A percentile compares a stretch with the other conserved stretches of the same genome.
Evolutionary conservation across 345 rosid genomes (phyloP).

Genomic region (Cochlearia excelsa): DNA sequence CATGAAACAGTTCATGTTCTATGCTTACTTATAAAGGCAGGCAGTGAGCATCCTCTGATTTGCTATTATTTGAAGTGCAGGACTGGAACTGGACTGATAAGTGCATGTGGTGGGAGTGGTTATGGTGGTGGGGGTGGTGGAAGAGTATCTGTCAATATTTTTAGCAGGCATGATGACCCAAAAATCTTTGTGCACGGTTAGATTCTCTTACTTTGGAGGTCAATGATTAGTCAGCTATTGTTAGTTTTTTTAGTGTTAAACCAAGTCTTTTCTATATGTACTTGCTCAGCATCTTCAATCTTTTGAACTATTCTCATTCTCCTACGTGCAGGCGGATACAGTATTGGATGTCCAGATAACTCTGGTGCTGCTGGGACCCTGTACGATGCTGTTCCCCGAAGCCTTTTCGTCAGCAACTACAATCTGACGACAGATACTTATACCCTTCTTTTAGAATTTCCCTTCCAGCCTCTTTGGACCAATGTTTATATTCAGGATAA

Average conservation of each 20-base stretch:
- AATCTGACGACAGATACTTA: slow-evolving; percentile 86
- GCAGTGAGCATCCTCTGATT: slow-evolving; percentile 23
- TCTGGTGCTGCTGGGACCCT: slow-evolving; percentile 98
- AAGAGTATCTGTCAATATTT: slow-evolving; percentile 86
- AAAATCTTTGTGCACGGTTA: slow-evolving; percentile 87
- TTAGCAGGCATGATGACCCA: slow-evolving; percentile 96
- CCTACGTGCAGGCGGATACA: slow-evolving; percentile 40
- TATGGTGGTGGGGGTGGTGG: slow-evolving; percentile 99
- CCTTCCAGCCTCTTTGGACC: slow-evolving; percentile 91
- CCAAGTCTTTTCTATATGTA: slow-evolving; percentile 3
- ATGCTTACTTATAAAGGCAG: slow-evolving; percentile 19
- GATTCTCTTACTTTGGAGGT: slow-evolving; percentile 31
- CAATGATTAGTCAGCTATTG: slow-evolving; percentile 13
- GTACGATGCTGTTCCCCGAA: slow-evolving; percentile 93
- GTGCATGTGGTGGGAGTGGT: slow-evolving; percentile 97
- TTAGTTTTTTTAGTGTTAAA: slow-evolving; percentile 5
- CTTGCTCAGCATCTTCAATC: slow-evolving; percentile 11
- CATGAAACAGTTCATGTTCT: background rate
- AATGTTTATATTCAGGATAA: slow-evolving; percentile 79
- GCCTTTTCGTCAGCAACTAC: slow-evolving; percentile 82
- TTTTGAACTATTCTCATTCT: slow-evolving; percentile 17
- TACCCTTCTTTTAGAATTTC: slow-evolving; percentile 92
- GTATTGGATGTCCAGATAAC: slow-evolving; percentile 76
- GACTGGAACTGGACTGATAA: slow-evolving; percentile 89
- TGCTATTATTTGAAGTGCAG: slow-evolving; percentile 60